Conservation (phyloP, 2,329 filamentous ascomycete species). For the Ophiostoma pallidulum region DNA sequence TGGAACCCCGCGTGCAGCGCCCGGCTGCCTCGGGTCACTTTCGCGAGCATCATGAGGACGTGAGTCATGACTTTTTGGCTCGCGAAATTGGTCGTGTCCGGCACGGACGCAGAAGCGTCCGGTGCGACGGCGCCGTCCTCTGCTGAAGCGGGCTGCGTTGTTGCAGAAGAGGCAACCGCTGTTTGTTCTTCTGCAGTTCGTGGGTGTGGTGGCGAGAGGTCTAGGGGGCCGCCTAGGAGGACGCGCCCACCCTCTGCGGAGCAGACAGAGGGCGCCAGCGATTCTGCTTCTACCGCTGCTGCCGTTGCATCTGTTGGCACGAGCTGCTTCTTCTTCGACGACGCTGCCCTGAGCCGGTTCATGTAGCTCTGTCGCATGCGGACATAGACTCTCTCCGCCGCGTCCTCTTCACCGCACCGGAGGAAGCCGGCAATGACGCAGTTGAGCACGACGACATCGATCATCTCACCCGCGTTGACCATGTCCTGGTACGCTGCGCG, state of each 20-base stretch:
- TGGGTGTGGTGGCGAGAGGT: no score
- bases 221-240: no score
- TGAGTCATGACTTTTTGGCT: slow-evolving; percentile 42
- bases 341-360: neutral
- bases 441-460: slow-evolving; percentile 82
- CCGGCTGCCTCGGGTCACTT: slow-evolving; percentile 44
- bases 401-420: slow-evolving; percentile 61
- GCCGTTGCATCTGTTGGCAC: neutral
- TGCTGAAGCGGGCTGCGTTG: no score
- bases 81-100: slow-evolving; percentile 29
- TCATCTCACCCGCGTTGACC: slow-evolving; percentile 74
- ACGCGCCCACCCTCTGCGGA: no score
- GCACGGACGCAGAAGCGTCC: neutral
- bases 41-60: slow-evolving; percentile 48
- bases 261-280: no score
- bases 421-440: slow-evolving; percentile 74
- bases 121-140: no score
- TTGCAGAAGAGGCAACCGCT: no score
- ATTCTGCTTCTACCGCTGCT: neutral
- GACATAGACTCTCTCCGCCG: slow-evolving; percentile 72
- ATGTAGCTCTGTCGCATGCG: slow-evolving; percentile 64
- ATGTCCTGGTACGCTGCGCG: slow-evolving; percentile 71
- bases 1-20: slow-evolving; percentile 48
- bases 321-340: neutral
- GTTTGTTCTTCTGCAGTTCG: neutral